These are phyloP conservation scores for Raphanus hybrid DNA, from an alignment of 441 rosid species.

Conservation along the genomic window DNA sequence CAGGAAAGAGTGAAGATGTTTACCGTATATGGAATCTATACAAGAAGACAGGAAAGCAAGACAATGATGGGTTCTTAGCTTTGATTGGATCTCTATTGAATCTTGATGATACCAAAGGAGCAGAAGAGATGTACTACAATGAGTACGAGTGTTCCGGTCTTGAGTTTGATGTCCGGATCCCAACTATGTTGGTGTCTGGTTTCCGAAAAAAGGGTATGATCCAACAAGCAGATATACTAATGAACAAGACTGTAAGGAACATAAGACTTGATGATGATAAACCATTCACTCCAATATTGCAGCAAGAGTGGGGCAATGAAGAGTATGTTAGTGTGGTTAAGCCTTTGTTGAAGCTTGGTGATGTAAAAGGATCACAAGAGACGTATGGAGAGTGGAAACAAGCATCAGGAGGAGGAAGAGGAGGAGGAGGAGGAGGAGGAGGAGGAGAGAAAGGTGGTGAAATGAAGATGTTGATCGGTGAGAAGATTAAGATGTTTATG, in stretches of 20 bases:
- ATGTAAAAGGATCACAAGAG: too few species aligned
- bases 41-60: neutral
- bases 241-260: neutral
- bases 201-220: slow-evolving; percentile 5
- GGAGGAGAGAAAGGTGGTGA: neutral
- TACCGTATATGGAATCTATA: neutral
- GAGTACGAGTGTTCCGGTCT: neutral
- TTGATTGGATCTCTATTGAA: neutral
- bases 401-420: too few species aligned
- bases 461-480: too few species aligned
- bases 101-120: neutral
- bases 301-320: neutral
- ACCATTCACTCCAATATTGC: neutral
- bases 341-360: too few species aligned
- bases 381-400: too few species aligned
- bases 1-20: neutral
- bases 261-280: neutral
- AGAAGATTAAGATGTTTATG: too few species aligned
- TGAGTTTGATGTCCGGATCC: neutral
- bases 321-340: too few species aligned
- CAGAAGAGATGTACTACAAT: neutral
- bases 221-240: neutral
- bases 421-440: too few species aligned
- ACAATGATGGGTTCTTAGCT: neutral
- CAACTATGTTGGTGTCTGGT: neutral